Evolutionary conservation across 495 filamentous ascomycete genomes (phyloP).

Genomic region (Podospora australis): DNA sequence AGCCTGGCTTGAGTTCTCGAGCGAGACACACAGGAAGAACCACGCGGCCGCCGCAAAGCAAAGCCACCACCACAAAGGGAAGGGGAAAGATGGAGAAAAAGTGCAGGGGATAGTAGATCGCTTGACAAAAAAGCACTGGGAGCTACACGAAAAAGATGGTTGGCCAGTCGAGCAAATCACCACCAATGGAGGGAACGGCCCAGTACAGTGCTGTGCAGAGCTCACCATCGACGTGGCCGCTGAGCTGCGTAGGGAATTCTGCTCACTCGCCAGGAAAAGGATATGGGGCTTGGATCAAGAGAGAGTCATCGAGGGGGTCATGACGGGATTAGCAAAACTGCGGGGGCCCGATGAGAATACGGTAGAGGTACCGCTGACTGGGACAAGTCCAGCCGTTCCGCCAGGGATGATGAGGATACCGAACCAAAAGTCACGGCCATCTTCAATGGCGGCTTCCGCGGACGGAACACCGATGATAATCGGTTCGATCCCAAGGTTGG

Average conservation of each 20-base stretch:
- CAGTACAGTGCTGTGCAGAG: conserved; percentile 34
- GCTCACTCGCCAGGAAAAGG: conserved; percentile 33
- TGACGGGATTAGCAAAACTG: conserved; percentile 29
- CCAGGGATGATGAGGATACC: no score
- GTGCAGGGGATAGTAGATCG: conserved; percentile 41
- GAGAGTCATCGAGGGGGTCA: conserved; percentile 35
- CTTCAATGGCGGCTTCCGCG: no score
- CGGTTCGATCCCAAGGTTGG: conserved; percentile 26
- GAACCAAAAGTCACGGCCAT: no score
- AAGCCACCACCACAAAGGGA: conserved; percentile 18
- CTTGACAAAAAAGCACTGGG: conserved; percentile 29
- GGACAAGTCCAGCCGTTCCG: no score
- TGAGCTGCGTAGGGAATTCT: conserved; percentile 39
- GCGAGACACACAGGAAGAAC: conserved; percentile 38
- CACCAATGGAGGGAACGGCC: conserved; percentile 4
- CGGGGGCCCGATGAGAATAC: conserved; percentile 11
- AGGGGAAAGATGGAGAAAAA: conserved; percentile 33
- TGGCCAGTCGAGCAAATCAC: neutral
- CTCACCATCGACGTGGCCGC: conserved; percentile 37
- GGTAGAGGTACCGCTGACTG: no score
- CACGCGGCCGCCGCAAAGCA: conserved; percentile 24
- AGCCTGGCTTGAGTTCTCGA: conserved; percentile 58
- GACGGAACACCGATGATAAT: conserved; percentile 11
- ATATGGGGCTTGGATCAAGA: conserved; percentile 33
- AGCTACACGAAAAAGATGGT: conserved; percentile 27